phyloP scores from a whole-genome alignment of 1,139 yeast genomes.

The Suhomyces panamericanus region DNA sequence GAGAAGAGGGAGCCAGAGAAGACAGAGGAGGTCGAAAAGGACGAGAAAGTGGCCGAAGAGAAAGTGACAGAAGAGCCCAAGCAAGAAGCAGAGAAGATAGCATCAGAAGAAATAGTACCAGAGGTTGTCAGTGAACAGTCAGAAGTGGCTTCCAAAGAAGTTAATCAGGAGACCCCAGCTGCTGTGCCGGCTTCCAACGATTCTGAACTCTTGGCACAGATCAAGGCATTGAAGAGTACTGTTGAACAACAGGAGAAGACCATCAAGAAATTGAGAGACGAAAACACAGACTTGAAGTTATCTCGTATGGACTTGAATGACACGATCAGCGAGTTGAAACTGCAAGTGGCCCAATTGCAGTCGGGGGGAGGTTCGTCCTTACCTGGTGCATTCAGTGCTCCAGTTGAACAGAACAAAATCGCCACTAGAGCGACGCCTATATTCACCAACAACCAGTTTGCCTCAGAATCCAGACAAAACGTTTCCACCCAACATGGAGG shows the following conservation, averaged over 20 bases:
- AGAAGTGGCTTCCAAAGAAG: conserved; percentile 9
- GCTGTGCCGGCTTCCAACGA: no score
- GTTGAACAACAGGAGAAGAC: conserved; percentile 34
- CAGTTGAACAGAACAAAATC: conserved; percentile 12
- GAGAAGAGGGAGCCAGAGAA: background rate
- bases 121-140: background rate
- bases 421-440: conserved; percentile 37
- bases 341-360: conserved; percentile 22
- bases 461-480: conserved; percentile 32
- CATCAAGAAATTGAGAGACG: conserved; percentile 42
- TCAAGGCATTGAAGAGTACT: conserved; percentile 17
- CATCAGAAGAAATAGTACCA: conserved; percentile 1
- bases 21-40: background rate
- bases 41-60: background rate
- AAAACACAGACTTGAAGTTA: conserved; percentile 46
- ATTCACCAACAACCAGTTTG: conserved; percentile 37
- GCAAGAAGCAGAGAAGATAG: conserved; percentile 4
- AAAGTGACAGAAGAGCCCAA: conserved; percentile 8
- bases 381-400: conserved; percentile 9
- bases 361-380: conserved; percentile 2
- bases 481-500: conserved; percentile 25
- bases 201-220: conserved; percentile 10
- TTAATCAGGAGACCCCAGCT: background rate
- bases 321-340: conserved; percentile 31
- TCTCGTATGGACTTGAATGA: conserved; percentile 49